Conservation (phyloP, 345 rosid genomes). For the Geranium brycei region DNA sequence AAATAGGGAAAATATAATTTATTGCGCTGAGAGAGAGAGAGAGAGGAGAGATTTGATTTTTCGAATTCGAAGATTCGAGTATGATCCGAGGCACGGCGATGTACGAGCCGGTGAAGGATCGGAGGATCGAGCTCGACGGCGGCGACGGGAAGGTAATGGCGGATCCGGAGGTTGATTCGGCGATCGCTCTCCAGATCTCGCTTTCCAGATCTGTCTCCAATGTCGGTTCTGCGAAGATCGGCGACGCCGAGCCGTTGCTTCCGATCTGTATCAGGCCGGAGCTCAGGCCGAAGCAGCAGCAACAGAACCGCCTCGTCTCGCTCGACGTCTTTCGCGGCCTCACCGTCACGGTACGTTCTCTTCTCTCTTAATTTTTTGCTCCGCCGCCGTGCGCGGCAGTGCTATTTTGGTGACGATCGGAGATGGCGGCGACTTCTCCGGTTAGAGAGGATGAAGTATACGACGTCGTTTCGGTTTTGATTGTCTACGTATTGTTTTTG, state of each 20-base stretch:
- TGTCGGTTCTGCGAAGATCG: neutral
- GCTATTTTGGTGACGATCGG: neutral
- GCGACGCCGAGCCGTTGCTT: neutral
- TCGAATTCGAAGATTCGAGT: neutral
- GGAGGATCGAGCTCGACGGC: neutral
- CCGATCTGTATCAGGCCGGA: neutral
- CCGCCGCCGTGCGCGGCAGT: neutral
- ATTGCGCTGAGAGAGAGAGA: neutral
- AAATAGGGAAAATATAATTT: neutral
- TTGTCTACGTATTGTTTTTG: no score
- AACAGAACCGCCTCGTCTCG: slow-evolving; percentile 7
- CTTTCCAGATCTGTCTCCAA: neutral
- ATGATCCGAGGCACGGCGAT: neutral
- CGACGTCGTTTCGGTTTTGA: neutral
- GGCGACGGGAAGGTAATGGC: neutral
- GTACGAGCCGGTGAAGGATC: neutral
- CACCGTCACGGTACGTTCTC: slow-evolving; percentile 9
- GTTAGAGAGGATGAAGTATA: no score
- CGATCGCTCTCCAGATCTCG: neutral
- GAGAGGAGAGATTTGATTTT: neutral
- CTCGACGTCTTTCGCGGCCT: slow-evolving; percentile 14
- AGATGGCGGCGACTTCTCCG: neutral
- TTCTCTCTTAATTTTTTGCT: neutral
- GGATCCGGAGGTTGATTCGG: neutral
- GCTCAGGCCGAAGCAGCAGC: neutral